Conservation (phyloP, 495 filamentous ascomycete species). For the Podospora pseudoanserina region DNA sequence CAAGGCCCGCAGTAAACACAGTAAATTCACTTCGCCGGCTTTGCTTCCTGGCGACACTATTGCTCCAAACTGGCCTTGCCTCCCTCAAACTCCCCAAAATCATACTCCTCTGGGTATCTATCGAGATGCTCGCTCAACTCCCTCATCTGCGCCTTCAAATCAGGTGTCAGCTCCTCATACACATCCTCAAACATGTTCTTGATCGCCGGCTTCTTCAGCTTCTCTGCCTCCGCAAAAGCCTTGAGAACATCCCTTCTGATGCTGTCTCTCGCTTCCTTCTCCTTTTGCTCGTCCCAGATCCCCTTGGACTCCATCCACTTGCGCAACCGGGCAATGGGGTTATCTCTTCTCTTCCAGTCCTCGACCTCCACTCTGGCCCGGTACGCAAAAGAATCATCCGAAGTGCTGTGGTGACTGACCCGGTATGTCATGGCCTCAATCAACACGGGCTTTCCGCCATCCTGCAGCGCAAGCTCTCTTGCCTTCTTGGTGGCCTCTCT, state of each 20-base stretch:
- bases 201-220: slow-evolving; percentile 80
- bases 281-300: slow-evolving; percentile 78
- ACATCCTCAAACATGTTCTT: slow-evolving; percentile 78
- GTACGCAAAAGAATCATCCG: slow-evolving; percentile 97
- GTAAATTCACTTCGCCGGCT: not conserved
- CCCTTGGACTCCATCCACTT: slow-evolving; percentile 86
- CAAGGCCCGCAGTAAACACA: not conserved
- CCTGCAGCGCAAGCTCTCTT: slow-evolving; percentile 67
- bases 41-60: slow-evolving; percentile 11
- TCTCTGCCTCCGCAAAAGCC: slow-evolving; percentile 84
- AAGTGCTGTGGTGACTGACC: slow-evolving; percentile 94
- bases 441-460: slow-evolving; percentile 75
- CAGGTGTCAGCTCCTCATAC: slow-evolving; percentile 82
- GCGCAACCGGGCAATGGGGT: slow-evolving; percentile 83
- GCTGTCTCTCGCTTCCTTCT: slow-evolving; percentile 65
- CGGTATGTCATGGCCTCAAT: slow-evolving; percentile 98
- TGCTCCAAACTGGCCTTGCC: slow-evolving; percentile 61
- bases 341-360: slow-evolving; percentile 95
- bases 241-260: slow-evolving; percentile 72
- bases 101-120: slow-evolving; percentile 91
- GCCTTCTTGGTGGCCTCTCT: slow-evolving; percentile 78
- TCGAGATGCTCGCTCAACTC: slow-evolving; percentile 73
- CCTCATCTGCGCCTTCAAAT: slow-evolving; percentile 72
- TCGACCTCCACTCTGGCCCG: slow-evolving; percentile 92
- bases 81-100: slow-evolving; percentile 71